Conservation (phyloP, 1,139 yeast genomes). For the Kurtzmaniella quercitrusa region DNA sequence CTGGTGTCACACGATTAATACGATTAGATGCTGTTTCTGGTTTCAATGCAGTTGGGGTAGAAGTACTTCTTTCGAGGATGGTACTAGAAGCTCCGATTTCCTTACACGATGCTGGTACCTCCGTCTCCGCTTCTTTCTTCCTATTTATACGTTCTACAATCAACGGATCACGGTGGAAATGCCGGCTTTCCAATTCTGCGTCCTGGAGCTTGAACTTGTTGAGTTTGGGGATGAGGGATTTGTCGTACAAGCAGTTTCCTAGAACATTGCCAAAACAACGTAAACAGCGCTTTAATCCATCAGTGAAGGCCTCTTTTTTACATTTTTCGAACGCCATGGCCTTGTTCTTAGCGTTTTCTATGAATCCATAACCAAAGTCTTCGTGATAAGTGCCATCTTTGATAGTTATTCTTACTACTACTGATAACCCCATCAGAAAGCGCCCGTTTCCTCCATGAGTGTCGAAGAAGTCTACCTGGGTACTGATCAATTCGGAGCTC, state of each 20-base stretch:
- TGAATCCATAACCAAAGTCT: slow-evolving; percentile 77
- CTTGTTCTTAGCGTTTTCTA: slow-evolving; percentile 66
- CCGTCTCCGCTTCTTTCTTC: slow-evolving; percentile 2
- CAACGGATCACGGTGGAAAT: slow-evolving; percentile 37
- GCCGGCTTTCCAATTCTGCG: slow-evolving; percentile 47
- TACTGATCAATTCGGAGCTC: slow-evolving; percentile 63
- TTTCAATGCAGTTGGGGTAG: background rate
- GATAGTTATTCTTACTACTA: slow-evolving; percentile 65
- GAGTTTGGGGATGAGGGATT: slow-evolving; percentile 56
- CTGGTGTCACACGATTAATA: background rate
- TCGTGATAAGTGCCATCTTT: slow-evolving; percentile 76
- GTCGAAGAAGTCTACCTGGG: slow-evolving; percentile 70
- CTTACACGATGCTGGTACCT: slow-evolving; percentile 3
- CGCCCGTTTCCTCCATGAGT: slow-evolving; percentile 51
- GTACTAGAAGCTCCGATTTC: background rate
- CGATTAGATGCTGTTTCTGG: background rate
- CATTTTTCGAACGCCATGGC: slow-evolving; percentile 79
- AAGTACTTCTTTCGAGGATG: background rate
- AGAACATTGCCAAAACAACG: slow-evolving; percentile 77
- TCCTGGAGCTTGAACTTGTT: slow-evolving; percentile 50
- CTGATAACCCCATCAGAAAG: slow-evolving; percentile 62
- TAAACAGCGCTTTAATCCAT: slow-evolving; percentile 71
- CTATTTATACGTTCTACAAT: slow-evolving; percentile 28
- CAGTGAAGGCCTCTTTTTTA: slow-evolving; percentile 78
- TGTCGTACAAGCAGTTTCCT: slow-evolving; percentile 77